Conservation (phyloP, 176 grass and related monocot species). For the Panicum miliaceum region DNA sequence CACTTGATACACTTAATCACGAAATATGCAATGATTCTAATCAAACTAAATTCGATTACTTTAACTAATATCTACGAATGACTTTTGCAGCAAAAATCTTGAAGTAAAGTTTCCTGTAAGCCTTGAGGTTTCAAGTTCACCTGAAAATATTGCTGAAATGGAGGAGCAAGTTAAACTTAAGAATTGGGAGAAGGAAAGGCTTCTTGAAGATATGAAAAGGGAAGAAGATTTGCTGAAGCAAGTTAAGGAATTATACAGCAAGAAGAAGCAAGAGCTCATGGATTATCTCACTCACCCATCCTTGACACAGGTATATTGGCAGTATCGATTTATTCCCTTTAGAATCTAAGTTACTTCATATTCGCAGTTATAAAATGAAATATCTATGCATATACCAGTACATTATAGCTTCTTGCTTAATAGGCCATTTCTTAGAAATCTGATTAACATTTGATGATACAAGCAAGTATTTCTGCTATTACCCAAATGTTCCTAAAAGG, state of each 20-base stretch:
- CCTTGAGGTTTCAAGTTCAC: slow-evolving; percentile 49
- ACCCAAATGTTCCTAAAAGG: not conserved
- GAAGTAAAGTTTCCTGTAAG: slow-evolving; percentile 72
- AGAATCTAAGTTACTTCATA: slow-evolving; percentile 17
- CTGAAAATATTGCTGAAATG: slow-evolving; percentile 58
- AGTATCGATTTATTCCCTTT: slow-evolving; percentile 5
- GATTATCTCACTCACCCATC: slow-evolving; percentile 42
- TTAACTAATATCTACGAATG: not conserved
- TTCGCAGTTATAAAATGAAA: slow-evolving; percentile 4
- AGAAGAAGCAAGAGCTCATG: slow-evolving; percentile 67
- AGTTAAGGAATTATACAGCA: slow-evolving; percentile 56
- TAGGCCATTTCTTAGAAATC: slow-evolving; percentile 36
- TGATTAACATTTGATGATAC: not conserved
- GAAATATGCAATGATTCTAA: not conserved
- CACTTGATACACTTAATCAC: not conserved
- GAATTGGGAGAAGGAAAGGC: slow-evolving; percentile 78
- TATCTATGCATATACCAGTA: slow-evolving; percentile 17
- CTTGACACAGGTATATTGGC: slow-evolving; percentile 50
- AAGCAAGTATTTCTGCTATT: not conserved
- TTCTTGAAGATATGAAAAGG: slow-evolving; percentile 77
- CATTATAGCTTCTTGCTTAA: not conserved
- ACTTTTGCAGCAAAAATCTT: slow-evolving; percentile 55
- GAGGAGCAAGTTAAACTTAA: slow-evolving; percentile 70
- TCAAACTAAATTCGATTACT: not conserved
- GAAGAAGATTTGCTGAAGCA: slow-evolving; percentile 69